These are phyloP conservation scores for Nothomitra cinnamomea DNA, from an alignment of 2,329 filamentous ascomycete genomes.

Conservation along the genomic window DNA sequence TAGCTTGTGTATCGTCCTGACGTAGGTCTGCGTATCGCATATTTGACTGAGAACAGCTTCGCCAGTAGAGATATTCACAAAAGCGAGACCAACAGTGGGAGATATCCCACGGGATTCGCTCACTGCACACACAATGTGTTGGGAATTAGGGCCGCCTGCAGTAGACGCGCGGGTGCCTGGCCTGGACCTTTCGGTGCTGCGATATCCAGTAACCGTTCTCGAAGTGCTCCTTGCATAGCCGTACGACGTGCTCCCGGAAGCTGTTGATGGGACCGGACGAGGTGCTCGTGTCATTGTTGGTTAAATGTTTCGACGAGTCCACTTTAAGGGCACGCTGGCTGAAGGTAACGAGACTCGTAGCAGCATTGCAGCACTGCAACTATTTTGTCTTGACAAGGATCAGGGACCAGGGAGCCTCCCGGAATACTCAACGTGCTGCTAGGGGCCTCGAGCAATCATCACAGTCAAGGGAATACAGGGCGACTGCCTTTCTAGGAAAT, in stretches of 20 bases:
- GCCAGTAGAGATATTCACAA: conserved; percentile 71
- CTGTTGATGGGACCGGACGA: not conserved
- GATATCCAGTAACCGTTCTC: conserved; percentile 3
- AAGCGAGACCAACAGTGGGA: conserved; percentile 69
- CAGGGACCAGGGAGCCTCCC: no score
- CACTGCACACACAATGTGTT: conserved; percentile 74
- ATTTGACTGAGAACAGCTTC: conserved; percentile 81
- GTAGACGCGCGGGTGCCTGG: conserved; percentile 34
- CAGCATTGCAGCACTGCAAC: no score
- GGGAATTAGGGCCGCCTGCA: conserved; percentile 36
- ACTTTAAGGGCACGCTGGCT: no score
- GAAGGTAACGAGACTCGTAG: no score
- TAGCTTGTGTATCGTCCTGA: conserved; percentile 75
- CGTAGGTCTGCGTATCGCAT: conserved; percentile 82
- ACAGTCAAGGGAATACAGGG: no score
- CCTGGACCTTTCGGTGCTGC: conserved; percentile 21
- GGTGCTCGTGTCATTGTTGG: not conserved
- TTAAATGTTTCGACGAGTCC: not conserved
- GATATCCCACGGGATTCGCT: conserved; percentile 77
- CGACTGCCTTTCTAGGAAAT: no score
- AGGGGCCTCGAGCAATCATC: no score
- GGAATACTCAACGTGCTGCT: no score
- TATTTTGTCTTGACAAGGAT: no score
- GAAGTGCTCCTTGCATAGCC: not conserved
- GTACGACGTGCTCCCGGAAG: not conserved